phyloP scores from a whole-genome alignment of 192 early-diverging fungal species.

The Backusella liffmaniae region DNA sequence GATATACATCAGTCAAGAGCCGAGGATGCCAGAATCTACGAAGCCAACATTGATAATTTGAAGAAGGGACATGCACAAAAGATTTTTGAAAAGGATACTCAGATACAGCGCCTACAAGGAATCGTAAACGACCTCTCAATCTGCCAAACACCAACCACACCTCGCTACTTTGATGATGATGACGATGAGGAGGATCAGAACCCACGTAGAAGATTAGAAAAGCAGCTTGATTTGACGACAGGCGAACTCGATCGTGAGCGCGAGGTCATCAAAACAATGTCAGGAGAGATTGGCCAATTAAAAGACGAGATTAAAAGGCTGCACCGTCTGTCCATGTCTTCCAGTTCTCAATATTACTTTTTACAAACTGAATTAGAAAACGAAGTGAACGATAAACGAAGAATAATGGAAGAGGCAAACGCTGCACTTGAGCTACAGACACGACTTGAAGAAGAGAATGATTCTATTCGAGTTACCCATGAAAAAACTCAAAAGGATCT shows the following conservation, averaged over 20 bases:
- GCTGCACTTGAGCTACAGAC: conserved; percentile 14
- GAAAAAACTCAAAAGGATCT: conserved; percentile 16
- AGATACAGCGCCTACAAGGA: conserved; percentile 24
- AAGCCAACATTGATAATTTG: conserved; percentile 31
- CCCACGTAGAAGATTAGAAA: conserved; percentile 22
- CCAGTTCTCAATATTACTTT: conserved; percentile 3
- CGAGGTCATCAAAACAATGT: background rate
- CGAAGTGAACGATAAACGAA: conserved; percentile 23
- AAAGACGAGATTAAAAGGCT: background rate
- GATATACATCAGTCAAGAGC: conserved; percentile 37
- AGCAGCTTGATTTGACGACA: conserved; percentile 27
- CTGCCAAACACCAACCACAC: background rate
- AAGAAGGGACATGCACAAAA: conserved; percentile 34
- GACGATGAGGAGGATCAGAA: background rate
- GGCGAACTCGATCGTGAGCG: conserved; percentile 11
- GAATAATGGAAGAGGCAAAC: conserved; percentile 29
- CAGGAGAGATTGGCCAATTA: conserved; percentile 1
- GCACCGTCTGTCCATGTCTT: background rate
- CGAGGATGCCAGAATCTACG: conserved; percentile 42
- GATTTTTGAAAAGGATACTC: conserved; percentile 24
- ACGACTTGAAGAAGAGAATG: conserved; percentile 12
- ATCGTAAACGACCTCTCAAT: conserved; percentile 3
- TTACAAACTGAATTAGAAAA: conserved; percentile 21
- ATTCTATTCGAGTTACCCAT: conserved; percentile 6
- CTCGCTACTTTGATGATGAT: background rate